Percentiles rank a stretch among this genome's conserved stretches.
Evolutionary conservation across 331 rosid genomes (phyloP).

Genomic region (Telfairia occidentalis): DNA sequence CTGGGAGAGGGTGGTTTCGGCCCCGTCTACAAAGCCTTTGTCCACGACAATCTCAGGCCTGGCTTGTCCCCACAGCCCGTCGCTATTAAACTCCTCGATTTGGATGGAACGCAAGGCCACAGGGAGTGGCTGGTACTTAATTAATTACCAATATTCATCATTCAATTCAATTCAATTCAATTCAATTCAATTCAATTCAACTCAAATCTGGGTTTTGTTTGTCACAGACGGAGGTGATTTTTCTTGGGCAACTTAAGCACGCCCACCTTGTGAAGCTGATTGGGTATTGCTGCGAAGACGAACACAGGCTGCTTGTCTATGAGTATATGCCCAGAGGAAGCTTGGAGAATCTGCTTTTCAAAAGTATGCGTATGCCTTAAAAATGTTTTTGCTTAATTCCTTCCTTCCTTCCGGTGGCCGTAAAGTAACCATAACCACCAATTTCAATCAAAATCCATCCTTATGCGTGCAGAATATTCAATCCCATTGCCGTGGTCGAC

Average conservation of each 20-base stretch:
- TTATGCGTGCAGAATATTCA: slow-evolving; percentile 30
- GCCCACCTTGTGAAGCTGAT: slow-evolving; percentile 75
- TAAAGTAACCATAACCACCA: too few species aligned
- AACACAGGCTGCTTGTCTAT: slow-evolving; percentile 64
- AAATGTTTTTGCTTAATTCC: too few species aligned
- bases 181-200: not conserved
- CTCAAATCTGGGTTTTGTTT: not conserved
- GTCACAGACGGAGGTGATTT: slow-evolving; percentile 76
- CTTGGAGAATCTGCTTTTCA: slow-evolving; percentile 77
- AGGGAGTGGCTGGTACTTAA: slow-evolving; percentile 75
- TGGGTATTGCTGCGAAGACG: slow-evolving; percentile 94
- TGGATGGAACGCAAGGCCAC: slow-evolving; percentile 89
- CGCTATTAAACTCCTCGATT: slow-evolving; percentile 73
- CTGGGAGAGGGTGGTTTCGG: slow-evolving; percentile 96
- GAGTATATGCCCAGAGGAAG: slow-evolving; percentile 94
- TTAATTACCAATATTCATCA: too few species aligned
- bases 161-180: not conserved
- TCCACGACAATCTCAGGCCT: slow-evolving; percentile 64
- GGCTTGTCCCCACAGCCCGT: slow-evolving; percentile 77
- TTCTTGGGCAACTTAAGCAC: slow-evolving; percentile 80
- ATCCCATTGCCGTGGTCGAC: slow-evolving; percentile 80
- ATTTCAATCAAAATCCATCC: not conserved
- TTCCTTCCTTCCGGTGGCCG: too few species aligned
- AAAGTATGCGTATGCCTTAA: too few species aligned
- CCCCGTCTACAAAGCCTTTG: slow-evolving; percentile 81